phyloP scores from a whole-genome alignment of 2,329 filamentous ascomycete genomes.

The Aspergillus versicolor region DNA sequence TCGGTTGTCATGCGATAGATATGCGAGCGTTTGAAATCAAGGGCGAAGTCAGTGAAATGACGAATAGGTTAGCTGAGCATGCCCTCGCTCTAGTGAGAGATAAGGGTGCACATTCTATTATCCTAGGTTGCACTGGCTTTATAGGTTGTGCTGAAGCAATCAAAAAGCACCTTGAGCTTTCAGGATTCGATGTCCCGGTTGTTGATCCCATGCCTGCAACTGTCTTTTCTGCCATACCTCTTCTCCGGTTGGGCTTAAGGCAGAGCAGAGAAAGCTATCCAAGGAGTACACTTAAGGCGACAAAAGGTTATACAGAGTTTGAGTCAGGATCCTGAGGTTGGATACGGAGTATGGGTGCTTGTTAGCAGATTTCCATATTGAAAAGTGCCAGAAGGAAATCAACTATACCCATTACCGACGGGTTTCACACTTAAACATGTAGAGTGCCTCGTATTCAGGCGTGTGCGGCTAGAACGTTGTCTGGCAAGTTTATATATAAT shows the following conservation, averaged over 20 bases:
- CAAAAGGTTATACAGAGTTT: neutral
- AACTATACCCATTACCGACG: too few species aligned
- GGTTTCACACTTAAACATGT: too few species aligned
- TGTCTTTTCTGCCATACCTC: neutral
- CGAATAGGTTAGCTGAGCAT: neutral
- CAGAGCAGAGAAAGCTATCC: neutral
- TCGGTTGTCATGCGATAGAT: neutral
- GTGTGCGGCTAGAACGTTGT: too few species aligned
- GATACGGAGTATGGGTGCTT: too few species aligned
- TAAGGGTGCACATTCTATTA: neutral
- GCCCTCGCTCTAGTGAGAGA: neutral
- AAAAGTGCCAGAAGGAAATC: too few species aligned
- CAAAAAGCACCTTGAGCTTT: neutral
- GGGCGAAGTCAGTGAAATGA: neutral
- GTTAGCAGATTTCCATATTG: too few species aligned
- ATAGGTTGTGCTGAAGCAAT: neutral
- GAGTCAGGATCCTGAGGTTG: too few species aligned
- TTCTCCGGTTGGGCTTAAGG: neutral
- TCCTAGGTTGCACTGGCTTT: neutral
- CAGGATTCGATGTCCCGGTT: neutral
- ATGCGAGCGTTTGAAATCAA: neutral
- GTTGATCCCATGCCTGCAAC: neutral
- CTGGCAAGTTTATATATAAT: too few species aligned
- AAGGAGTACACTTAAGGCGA: neutral
- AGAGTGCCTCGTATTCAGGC: too few species aligned